A percentile compares a stretch with the other conserved stretches of the same genome.
Conservation (phyloP, 441 rosid species). For the Gossypium gossypioides region DNA sequence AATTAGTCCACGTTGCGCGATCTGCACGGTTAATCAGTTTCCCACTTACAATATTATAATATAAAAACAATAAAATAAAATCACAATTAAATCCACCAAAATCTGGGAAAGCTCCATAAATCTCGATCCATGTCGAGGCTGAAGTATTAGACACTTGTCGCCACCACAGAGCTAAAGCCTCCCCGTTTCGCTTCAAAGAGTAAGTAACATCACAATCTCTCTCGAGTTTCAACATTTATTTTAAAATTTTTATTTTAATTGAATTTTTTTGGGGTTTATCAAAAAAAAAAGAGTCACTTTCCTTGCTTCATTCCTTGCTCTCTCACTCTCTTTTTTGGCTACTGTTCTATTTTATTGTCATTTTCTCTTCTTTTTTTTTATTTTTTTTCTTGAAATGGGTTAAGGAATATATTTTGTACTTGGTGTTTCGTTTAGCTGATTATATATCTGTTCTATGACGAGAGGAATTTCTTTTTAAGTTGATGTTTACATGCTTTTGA, state of each 20-base stretch:
- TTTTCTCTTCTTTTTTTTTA: not conserved
- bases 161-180: conserved; percentile 19
- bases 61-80: not conserved
- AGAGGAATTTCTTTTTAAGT: not conserved
- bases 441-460: not conserved
- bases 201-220: conserved; percentile 21
- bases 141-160: conserved; percentile 55
- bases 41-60: conserved; percentile 11
- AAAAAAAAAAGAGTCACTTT: not conserved
- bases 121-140: conserved; percentile 48
- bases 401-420: not conserved
- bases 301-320: not conserved
- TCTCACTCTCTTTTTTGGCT: conserved; percentile 10
- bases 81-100: conserved; percentile 17
- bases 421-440: not conserved
- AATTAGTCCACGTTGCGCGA: conserved; percentile 50
- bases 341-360: conserved; percentile 7
- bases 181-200: conserved; percentile 5
- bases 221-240: not conserved
- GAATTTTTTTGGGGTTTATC: not conserved
- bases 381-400: not conserved
- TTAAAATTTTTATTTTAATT: conserved; percentile 1
- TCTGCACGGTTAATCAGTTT: conserved; percentile 21
- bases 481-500: not conserved
- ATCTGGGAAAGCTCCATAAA: conserved; percentile 31